Conservation (phyloP, 2,329 filamentous ascomycete genomes). For the Beauveria pseudobassiana region DNA sequence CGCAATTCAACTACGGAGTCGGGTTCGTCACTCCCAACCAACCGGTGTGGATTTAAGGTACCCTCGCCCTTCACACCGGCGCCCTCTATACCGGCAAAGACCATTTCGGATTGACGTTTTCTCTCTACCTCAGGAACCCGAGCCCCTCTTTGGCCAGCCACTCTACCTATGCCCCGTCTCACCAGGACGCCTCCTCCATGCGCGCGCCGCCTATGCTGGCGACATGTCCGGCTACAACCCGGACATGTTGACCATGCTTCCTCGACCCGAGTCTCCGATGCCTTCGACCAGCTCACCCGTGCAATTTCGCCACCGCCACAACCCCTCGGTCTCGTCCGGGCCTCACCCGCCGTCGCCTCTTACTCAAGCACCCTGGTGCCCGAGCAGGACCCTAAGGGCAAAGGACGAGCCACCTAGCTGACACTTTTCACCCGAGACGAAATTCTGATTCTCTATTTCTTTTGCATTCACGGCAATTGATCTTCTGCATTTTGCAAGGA, state of each 20-base stretch:
- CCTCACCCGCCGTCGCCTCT: conserved; percentile 30
- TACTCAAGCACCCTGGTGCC: conserved; percentile 25
- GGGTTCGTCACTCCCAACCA: conserved; percentile 59
- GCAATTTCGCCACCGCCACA: conserved; percentile 29
- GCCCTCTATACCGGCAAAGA: conserved; percentile 29
- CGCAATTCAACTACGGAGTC: conserved; percentile 34
- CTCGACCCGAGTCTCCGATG: conserved; percentile 38
- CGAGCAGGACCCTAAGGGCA: conserved; percentile 26
- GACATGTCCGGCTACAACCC: conserved; percentile 31
- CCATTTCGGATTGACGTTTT: conserved; percentile 47
- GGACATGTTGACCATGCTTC: conserved; percentile 36
- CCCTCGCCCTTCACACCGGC: conserved; percentile 31
- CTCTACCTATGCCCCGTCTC: conserved; percentile 36
- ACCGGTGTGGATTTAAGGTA: conserved; percentile 50
- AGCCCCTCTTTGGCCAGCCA: conserved; percentile 29
- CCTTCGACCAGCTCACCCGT: conserved; percentile 24
- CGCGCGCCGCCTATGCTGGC: conserved; percentile 28
- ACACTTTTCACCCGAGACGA: conserved; percentile 14
- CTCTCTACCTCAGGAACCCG: conserved; percentile 37
- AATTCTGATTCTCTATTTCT: conserved; percentile 9
- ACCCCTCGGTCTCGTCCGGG: conserved; percentile 26
- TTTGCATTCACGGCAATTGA: conserved; percentile 10
- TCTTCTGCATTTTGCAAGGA: conserved; percentile 20
- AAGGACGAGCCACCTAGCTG: conserved; percentile 25
- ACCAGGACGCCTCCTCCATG: conserved; percentile 29